These are phyloP conservation scores for Aureobasidium melanogenum DNA, from an alignment of 2,329 filamentous ascomycete genomes.

Conservation along the genomic window DNA sequence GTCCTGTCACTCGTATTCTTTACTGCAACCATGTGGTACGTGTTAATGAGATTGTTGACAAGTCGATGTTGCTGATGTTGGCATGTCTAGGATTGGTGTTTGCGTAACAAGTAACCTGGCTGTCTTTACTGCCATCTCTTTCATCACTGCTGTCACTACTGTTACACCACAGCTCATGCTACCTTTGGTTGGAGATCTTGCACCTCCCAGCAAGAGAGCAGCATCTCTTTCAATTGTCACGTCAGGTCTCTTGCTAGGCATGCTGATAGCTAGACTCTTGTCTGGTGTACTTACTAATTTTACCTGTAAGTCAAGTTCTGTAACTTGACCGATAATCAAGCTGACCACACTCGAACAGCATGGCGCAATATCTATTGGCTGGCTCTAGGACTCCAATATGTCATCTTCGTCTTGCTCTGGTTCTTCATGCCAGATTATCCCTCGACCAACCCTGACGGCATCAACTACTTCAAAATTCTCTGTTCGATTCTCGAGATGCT, in stretches of 20 bases:
- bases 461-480: slow-evolving; percentile 59
- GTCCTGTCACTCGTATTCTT: slow-evolving; percentile 55
- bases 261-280: slow-evolving; percentile 66
- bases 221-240: slow-evolving; percentile 65
- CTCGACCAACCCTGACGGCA: slow-evolving; percentile 55
- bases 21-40: slow-evolving; percentile 54
- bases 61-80: slow-evolving; percentile 19
- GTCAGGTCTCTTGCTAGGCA: slow-evolving; percentile 64
- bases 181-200: slow-evolving; percentile 69
- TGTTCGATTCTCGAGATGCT: slow-evolving; percentile 57
- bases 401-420: slow-evolving; percentile 57
- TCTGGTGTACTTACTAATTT: slow-evolving; percentile 62
- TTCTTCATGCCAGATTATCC: slow-evolving; percentile 76
- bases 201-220: slow-evolving; percentile 58
- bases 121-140: slow-evolving; percentile 61
- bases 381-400: slow-evolving; percentile 59
- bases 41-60: slow-evolving; percentile 24
- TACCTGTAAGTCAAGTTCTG: neutral
- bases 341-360: slow-evolving; percentile 41
- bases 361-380: slow-evolving; percentile 79
- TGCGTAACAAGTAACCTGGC: slow-evolving; percentile 58
- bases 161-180: slow-evolving; percentile 71
- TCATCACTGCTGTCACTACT: slow-evolving; percentile 65
- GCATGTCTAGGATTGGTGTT: slow-evolving; percentile 52
- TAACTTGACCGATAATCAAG: neutral